phyloP scores from a whole-genome alignment of 805 yeast species.

The Wickerhamomyces queroliae region DNA sequence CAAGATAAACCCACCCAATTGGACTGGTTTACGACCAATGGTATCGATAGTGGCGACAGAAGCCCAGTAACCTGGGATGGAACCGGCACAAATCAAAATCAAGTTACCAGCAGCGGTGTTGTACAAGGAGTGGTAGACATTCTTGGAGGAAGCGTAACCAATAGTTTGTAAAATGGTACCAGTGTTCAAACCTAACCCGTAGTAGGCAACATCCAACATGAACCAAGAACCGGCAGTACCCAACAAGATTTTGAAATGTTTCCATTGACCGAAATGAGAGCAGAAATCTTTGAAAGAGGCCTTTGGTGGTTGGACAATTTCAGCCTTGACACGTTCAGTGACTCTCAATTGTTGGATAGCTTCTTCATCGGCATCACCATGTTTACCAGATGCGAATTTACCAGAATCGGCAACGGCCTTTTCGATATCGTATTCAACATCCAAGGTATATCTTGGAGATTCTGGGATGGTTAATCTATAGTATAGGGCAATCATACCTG shows the following conservation, averaged over 20 bases:
- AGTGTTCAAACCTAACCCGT: slow-evolving; percentile 82
- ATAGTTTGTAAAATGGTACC: slow-evolving; percentile 75
- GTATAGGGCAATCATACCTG: slow-evolving; percentile 79
- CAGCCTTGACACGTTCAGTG: slow-evolving; percentile 47
- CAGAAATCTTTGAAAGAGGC: slow-evolving; percentile 75
- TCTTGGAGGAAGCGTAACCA: slow-evolving; percentile 71
- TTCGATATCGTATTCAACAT: slow-evolving; percentile 55
- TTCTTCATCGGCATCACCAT: slow-evolving; percentile 42
- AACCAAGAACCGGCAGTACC: slow-evolving; percentile 95
- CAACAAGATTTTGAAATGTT: slow-evolving; percentile 67
- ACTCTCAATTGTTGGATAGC: slow-evolving; percentile 40
- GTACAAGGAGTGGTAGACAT: slow-evolving; percentile 66
- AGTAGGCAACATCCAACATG: slow-evolving; percentile 83
- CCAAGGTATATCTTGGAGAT: slow-evolving; percentile 88
- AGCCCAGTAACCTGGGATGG: slow-evolving; percentile 91
- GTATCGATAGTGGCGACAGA: slow-evolving; percentile 75
- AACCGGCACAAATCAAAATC: slow-evolving; percentile 91
- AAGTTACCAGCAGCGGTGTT: slow-evolving; percentile 87
- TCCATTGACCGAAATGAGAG: slow-evolving; percentile 79
- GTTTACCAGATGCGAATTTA: slow-evolving; percentile 42
- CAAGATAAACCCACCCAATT: slow-evolving; percentile 66
- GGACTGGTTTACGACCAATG: slow-evolving; percentile 82
- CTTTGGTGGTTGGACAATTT: slow-evolving; percentile 59
- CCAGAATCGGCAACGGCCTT: slow-evolving; percentile 52
- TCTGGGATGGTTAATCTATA: slow-evolving; percentile 93